Base-by-base conservation (phyloP, 768 basidiomycete genomes). In the Lactifluus volemus region DNA sequence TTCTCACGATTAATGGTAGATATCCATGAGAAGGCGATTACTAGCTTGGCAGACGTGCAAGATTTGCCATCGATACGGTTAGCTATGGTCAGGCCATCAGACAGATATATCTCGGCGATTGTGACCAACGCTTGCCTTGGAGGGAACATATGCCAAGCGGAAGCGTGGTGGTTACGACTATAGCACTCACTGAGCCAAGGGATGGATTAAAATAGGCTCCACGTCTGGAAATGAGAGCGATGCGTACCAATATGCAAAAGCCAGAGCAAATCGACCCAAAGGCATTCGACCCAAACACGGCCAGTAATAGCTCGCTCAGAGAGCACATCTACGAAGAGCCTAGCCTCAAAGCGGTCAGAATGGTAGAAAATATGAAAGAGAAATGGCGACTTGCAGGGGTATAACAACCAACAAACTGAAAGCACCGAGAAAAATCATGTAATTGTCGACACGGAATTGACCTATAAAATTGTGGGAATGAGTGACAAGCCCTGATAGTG, bases 361-460 rank as follows among this genome's bases (percentile, higher is more conserved):
- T n/a, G n/a, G 48, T 29, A 42, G 32, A 25, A 45, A 21, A 8
- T 29, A 8, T 4, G 4, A 10, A 14, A 30, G 7, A 10, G 19
- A 34, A 7, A 14, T 15, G 47, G 25, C 19, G 32, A 52, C 59
- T 48, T 29, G 59, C 65, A 61, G 36, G 15, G 60, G 45, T 34
- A 65, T 42, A 34, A 66, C 41, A 7, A 65, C 38, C n/a, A 66
- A 21, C 38, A 66, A 36, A 47, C 56, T 65, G 60, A 66, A 61
- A 38, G 60, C 63, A 19, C 63, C 63, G 29, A 65, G 60, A 49
- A 66, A 65, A 49, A 65, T 49, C 63, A 66, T 66, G 45, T 61
- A 66, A 25, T 29, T 17, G 39, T 61, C 55, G 21, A 66, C 60
- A 25, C 53, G 55, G 10, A 10, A 41, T 58, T 63, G 61, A 7